Conservation (phyloP, 2,329 filamentous ascomycete species). For the Colletotrichum nymphaeae region DNA sequence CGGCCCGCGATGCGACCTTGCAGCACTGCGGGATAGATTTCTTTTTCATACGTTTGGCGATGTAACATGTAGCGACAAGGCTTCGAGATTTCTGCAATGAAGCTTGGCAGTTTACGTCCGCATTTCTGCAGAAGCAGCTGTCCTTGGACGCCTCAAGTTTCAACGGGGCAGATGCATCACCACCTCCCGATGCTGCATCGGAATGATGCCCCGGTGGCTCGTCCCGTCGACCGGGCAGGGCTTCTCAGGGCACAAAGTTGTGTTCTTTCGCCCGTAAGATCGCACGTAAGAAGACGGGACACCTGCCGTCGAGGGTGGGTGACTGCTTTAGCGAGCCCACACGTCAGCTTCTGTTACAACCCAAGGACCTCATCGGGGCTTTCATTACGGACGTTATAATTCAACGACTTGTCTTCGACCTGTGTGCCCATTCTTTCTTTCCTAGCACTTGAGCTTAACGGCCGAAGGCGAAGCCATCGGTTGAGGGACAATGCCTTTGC, state of each 20-base stretch:
- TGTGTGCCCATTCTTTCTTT: neutral
- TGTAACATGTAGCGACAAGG: neutral
- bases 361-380: neutral
- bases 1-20: conserved; percentile 25
- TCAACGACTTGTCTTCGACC: neutral
- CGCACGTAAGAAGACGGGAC: neutral
- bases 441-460: neutral
- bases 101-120: conserved; percentile 1
- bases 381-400: neutral
- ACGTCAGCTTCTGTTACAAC: neutral
- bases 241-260: neutral
- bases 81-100: neutral
- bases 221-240: neutral
- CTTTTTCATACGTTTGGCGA: neutral
- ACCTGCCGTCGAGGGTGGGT: neutral
- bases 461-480: neutral
- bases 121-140: neutral
- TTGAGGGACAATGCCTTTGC: no score
- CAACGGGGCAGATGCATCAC: neutral
- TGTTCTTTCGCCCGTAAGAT: neutral
- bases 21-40: neutral
- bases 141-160: neutral
- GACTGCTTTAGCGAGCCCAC: neutral
- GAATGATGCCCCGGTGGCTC: neutral
- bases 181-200: neutral